Conservation (phyloP, 2,329 filamentous ascomycete species). For the Didymella arachidicola region DNA sequence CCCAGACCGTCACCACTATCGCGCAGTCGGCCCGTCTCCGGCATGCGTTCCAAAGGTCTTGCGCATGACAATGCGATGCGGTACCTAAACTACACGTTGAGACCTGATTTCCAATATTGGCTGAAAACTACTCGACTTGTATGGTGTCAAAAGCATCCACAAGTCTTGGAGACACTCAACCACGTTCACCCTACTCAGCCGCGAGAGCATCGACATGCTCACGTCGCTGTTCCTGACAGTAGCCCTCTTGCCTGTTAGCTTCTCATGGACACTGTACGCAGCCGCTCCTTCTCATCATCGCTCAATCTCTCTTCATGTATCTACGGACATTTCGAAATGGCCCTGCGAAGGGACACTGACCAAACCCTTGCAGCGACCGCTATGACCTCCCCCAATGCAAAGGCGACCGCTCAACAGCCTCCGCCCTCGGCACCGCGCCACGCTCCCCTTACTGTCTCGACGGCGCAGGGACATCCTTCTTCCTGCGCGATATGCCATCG, state of each 20-base stretch:
- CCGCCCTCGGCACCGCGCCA: conserved; percentile 1
- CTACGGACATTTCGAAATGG: no score
- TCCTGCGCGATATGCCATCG: conserved; percentile 3
- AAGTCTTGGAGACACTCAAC: no score
- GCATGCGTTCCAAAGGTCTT: not conserved
- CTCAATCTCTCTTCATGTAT: not conserved
- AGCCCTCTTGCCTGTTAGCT: not conserved
- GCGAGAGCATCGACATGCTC: no score
- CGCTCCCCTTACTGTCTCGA: not conserved
- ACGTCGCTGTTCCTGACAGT: no score
- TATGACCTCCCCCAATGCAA: not conserved
- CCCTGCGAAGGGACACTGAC: not conserved
- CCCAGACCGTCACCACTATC: not conserved
- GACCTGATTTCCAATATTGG: no score
- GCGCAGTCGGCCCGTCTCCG: not conserved
- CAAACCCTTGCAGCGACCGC: not conserved
- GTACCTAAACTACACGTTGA: no score
- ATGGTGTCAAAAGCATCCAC: no score
- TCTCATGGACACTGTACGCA: conserved; percentile 4
- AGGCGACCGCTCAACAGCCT: not conserved
- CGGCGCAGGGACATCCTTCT: not conserved
- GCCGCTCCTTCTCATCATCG: not conserved
- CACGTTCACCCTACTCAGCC: no score
- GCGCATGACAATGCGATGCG: not conserved
- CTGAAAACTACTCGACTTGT: no score